These are phyloP conservation scores for Penicillium hordei DNA, from an alignment of 2,329 filamentous ascomycete genomes.

Conservation along the genomic window DNA sequence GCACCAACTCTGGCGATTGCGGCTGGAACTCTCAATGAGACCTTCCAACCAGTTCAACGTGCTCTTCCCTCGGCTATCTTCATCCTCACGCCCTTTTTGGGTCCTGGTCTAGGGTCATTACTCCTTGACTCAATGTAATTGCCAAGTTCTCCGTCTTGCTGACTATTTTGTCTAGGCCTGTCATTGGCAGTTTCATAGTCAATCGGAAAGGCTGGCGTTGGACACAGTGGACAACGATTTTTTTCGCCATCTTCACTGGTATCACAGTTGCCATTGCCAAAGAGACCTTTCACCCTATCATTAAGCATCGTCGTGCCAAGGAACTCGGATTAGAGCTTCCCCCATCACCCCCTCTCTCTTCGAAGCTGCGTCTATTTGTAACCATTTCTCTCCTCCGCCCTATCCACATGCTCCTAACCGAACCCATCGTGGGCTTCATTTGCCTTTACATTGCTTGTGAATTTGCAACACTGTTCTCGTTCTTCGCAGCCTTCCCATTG, in stretches of 20 bases:
- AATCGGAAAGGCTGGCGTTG: constrained; percentile 23
- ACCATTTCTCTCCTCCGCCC: constrained; percentile 51
- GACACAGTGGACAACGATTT: constrained; percentile 22
- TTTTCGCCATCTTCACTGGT: constrained; percentile 15
- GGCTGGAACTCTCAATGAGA: constrained; percentile 24
- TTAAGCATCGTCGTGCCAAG: constrained; percentile 17
- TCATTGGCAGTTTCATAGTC: constrained; percentile 25
- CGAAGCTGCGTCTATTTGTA: constrained; percentile 12
- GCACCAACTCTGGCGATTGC: constrained; percentile 18
- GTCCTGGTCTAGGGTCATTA: constrained; percentile 23
- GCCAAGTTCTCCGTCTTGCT: not conserved
- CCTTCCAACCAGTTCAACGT: constrained; percentile 17
- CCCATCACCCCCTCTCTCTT: constrained; percentile 7
- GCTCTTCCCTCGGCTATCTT: constrained; percentile 22
- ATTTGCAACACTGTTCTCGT: constrained; percentile 78
- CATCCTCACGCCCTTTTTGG: constrained; percentile 25
- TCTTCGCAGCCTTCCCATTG: constrained; percentile 80
- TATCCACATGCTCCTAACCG: constrained; percentile 63
- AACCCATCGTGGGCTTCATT: constrained; percentile 67
- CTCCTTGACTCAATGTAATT: too few relatives aligned
- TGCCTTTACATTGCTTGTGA: constrained; percentile 74
- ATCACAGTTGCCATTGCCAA: constrained; percentile 8
- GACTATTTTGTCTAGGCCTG: constrained; percentile 18
- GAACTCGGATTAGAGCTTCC: constrained; percentile 5
- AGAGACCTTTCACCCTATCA: constrained; percentile 21